Conservation (phyloP, 192 early-diverging fungal genomes). For the Gigaspora rosea region DNA sequence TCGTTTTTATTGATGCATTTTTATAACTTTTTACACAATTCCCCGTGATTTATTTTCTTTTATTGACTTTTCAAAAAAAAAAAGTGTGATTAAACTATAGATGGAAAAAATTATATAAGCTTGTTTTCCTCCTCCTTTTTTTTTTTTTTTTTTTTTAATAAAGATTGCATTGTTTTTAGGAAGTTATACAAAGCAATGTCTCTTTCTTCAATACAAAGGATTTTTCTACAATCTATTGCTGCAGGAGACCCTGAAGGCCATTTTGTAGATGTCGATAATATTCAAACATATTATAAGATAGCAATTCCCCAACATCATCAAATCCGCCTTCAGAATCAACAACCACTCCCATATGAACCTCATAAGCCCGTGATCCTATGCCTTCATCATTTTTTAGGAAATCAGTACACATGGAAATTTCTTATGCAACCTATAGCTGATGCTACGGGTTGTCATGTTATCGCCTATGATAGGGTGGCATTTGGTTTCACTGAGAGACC, state of each 20-base stretch:
- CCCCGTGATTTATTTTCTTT: no score
- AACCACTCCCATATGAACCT: neutral
- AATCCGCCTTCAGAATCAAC: neutral
- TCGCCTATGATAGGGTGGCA: slow-evolving; percentile 26
- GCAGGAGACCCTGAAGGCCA: slow-evolving; percentile 7
- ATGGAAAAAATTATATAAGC: no score
- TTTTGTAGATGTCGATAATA: slow-evolving; percentile 6
- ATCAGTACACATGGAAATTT: slow-evolving; percentile 20
- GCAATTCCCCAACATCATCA: slow-evolving; percentile 5
- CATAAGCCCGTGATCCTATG: slow-evolving; percentile 25
- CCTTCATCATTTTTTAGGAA: slow-evolving; percentile 26
- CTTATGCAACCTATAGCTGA: slow-evolving; percentile 28
- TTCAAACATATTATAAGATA: slow-evolving; percentile 17
- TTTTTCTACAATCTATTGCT: slow-evolving; percentile 22
- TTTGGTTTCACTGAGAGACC: slow-evolving; percentile 32
- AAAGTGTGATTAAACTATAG: no score
- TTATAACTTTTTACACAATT: no score
- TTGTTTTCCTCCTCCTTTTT: no score
- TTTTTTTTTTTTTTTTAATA: no score
- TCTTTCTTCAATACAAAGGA: slow-evolving; percentile 24
- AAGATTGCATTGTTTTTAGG: no score
- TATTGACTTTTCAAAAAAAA: no score
- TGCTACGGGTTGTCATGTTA: slow-evolving; percentile 21
- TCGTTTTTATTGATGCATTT: no score
- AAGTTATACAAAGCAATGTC: neutral